Evolutionary conservation across 2,329 filamentous ascomycete species (phyloP), one percentile per base, ranked within the genome.

Genomic region (Niveomyces coronatus): DNA sequence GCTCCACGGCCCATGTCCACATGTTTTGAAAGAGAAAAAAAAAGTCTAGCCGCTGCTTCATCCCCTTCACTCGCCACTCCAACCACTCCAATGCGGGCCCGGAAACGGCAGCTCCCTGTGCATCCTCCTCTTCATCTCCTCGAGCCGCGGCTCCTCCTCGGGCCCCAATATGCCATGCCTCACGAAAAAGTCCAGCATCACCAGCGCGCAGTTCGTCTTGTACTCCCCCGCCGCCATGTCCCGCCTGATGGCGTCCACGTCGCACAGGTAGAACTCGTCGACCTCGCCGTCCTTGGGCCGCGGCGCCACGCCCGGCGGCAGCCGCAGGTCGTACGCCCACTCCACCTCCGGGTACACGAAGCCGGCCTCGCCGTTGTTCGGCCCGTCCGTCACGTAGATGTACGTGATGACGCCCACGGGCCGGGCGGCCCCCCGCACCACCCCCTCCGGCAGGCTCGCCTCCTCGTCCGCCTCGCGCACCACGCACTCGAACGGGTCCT

Each of bases 391-490:
- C 47, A 94, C 71, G 62, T 89, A 82, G 47, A 87, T 78, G 63
- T 96, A 98, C 6, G 85, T 86, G 44, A 95, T 73, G 31, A 74
- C 80, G 6, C 87, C 87, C 13, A 67, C 70, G 14, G 74, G 60
- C 42, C 66, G 70, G 5, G 74, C 74, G 10, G 65, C 63, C 27
- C 63, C 60, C 30, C 81, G 72, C 35, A 94, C 79, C 7, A 89
- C 51, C 0, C 71, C 63, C 42, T 79, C 82, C 0, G 84, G 73
- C 15, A 98, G 62, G 26, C 79, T 83, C 1, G 91, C 93, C 57
- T 98, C 91, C 61, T 98, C 91, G 46, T 79, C 79, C 3, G 82
- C 81, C 61, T 98, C 91, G 38, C 89, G 76, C 15, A 95, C 71
- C 37, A 94, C 64, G 55, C 82, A 86, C 53, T 89, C 86, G 34